Evolutionary conservation across 2,329 filamentous ascomycete genomes (phyloP), one percentile per base, ranked within the genome.

Genomic region (Ceratocystis cubensis): DNA sequence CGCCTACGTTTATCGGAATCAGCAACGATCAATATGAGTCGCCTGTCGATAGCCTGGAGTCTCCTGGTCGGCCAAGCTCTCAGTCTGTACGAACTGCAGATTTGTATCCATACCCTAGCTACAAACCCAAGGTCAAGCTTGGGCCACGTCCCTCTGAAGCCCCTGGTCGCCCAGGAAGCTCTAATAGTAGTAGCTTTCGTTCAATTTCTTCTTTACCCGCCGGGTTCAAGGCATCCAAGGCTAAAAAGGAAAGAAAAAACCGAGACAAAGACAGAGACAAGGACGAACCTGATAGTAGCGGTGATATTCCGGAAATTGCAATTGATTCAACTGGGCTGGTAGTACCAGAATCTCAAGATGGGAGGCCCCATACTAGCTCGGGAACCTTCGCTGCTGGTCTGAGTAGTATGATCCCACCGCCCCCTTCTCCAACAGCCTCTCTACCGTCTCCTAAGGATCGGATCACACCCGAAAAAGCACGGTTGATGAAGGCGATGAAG

Each of bases 401-500:
- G 50, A 30, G 37, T 17, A 61, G 63, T 37, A 67, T 45, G 65
- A 64, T 67, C 64, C 45, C 65, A 22, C 63, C 64, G 44, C 65
- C 63, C 22, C 66, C 59, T 50, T 63, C 53, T 56, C 69, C 63
- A 64, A 69, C 67, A 37, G 61, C 67, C 4, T 66, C 66, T 25
- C 45, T 68, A 73, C 46, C 69, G 74, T 41, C 73, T 76, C 37
- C 72, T 5, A 78, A 77, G 71, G 75, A 77, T 75, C 71, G 80
- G 74, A 88, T 95, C 72, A 91, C 90, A 1, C 89, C 90, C 0
- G 94, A 99, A 75, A 97, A 95, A 77, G 85, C 89, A 69, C 83
- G 94, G 65, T 79, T 99, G 69, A 92, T 96, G 89, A 96, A 95
- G 77, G 94, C 94, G 6, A 82, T 96, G 77, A 89, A 96, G 75